A percentile compares a stretch with the other conserved stretches of the same genome.
Evolutionary conservation across 495 filamentous ascomycete genomes (phyloP).

Genomic region (Lophiotrema nucula): DNA sequence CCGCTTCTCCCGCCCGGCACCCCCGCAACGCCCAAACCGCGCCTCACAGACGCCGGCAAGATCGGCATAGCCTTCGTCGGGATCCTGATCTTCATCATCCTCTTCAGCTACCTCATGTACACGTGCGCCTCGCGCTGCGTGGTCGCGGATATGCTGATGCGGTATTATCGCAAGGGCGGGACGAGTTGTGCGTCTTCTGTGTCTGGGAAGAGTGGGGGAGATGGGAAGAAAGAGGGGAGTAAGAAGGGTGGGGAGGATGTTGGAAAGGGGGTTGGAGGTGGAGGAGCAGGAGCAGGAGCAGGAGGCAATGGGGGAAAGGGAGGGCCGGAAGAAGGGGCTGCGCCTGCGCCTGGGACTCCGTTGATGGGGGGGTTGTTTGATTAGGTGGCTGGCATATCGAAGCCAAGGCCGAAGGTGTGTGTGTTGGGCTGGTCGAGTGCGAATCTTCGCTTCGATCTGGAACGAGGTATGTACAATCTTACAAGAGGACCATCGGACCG

Average conservation of each 20-base stretch:
- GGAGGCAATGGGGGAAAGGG: too few relatives aligned
- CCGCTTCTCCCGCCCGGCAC: not conserved
- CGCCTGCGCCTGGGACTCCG: not conserved
- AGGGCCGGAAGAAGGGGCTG: too few relatives aligned
- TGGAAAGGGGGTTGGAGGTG: not conserved
- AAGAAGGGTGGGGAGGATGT: not conserved
- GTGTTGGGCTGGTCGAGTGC: not conserved
- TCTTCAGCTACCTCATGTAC: slow-evolving; percentile 1
- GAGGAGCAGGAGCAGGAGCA: not conserved
- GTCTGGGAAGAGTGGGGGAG: not conserved
- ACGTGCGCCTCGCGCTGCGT: not conserved
- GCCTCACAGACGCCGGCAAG: slow-evolving; percentile 1
- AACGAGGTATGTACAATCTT: too few relatives aligned
- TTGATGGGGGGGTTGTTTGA: not conserved
- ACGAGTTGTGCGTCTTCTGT: too few relatives aligned
- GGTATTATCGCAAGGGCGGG: too few relatives aligned
- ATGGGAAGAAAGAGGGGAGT: not conserved
- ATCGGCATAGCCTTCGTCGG: slow-evolving; percentile 6
- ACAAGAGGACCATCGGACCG: too few relatives aligned
- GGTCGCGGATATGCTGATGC: not conserved
- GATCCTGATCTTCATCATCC: slow-evolving; percentile 1
- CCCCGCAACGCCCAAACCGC: not conserved
- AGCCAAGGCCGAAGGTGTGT: not conserved
- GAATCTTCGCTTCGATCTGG: too few relatives aligned
- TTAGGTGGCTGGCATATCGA: not conserved